Base-by-base conservation (phyloP, 352 stramenopile genomes). In the Phytophthora fragariaefolia region DNA sequence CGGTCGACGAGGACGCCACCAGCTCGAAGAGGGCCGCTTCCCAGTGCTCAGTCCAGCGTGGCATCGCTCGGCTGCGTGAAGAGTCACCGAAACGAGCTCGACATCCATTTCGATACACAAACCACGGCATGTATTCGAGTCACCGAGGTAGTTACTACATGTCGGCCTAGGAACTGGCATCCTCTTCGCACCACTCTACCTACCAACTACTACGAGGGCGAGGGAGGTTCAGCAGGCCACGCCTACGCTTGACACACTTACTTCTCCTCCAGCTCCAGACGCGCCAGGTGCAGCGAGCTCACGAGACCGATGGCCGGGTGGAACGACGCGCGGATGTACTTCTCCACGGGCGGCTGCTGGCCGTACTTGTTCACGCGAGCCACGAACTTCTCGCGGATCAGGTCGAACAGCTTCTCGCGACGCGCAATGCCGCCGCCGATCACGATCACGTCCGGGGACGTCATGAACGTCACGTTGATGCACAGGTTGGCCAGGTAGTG, bases 401-500 rank as follows among this genome's bases (percentile, higher is more conserved):
- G 72, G 22, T 88, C 71, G 54, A 97, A 97, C 24, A 98, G 76
- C 45, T 90, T 82, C 30, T 74, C 68, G 43, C 95, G 93, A 76
- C 98, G 97, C 67, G 98, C 90, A 46, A 99, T 91, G 53, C 97
- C 97, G 52, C 96, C 97, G 55, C 94, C 95, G 45, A 99, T 91
- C 6, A 98, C 93, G 70, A 99, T 99, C 42, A 94, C 90, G 68
- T 99, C 83, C 8, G 96, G 89, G 15, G 93, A 98, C 43, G 90
- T 91, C 7, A 93, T 84, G 53, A 99, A 89, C 23, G 97, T 89
- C 27, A 99, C 74, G 61, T 97, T 98, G 15, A 91, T 87, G 77
- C 96, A 99, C 18, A 98, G 74, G 75, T 97, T 95, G 42, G 92
- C 96, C 63, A 99, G 79, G 69, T 98, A 97, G 80, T 99, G 97